Conservation (phyloP, 2,329 filamentous ascomycete species). For the Biscogniauxia mediterranea region DNA sequence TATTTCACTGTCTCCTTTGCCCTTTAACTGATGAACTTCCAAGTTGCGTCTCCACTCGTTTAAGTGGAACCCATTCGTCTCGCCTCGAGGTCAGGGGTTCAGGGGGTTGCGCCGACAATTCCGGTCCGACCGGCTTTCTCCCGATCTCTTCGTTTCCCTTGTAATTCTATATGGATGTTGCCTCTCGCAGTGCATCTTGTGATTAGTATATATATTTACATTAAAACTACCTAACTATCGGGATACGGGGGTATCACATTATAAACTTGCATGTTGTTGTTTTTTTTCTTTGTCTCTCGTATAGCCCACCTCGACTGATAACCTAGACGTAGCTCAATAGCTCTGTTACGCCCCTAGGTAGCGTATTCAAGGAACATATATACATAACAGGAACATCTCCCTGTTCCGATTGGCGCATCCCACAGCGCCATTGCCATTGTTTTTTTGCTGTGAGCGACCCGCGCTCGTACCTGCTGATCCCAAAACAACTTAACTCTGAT, state of each 20-base stretch:
- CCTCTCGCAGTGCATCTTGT: too few species aligned
- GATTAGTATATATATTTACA: too few species aligned
- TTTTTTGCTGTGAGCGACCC: background rate
- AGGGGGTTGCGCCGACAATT: background rate
- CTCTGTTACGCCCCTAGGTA: background rate
- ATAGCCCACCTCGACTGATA: background rate
- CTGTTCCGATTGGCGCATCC: too few species aligned
- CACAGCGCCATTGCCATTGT: background rate
- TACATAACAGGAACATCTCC: background rate
- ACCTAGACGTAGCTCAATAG: background rate
- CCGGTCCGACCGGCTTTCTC: background rate
- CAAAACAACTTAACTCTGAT: background rate
- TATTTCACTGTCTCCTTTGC: background rate
- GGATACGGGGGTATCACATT: conserved; percentile 1
- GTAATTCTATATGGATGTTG: too few species aligned
- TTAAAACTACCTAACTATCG: background rate
- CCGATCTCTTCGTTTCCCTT: too few species aligned
- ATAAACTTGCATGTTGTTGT: background rate
- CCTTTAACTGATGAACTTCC: background rate
- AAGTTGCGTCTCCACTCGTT: background rate
- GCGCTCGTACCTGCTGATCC: too few species aligned
- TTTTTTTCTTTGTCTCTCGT: background rate
- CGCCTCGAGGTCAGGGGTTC: background rate
- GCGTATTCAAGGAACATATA: background rate
- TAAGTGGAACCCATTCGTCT: background rate